A percentile compares a stretch with the other conserved stretches of the same genome.
phyloP scores from a whole-genome alignment of 2,329 filamentous ascomycete species.

The Venturia effusa region DNA sequence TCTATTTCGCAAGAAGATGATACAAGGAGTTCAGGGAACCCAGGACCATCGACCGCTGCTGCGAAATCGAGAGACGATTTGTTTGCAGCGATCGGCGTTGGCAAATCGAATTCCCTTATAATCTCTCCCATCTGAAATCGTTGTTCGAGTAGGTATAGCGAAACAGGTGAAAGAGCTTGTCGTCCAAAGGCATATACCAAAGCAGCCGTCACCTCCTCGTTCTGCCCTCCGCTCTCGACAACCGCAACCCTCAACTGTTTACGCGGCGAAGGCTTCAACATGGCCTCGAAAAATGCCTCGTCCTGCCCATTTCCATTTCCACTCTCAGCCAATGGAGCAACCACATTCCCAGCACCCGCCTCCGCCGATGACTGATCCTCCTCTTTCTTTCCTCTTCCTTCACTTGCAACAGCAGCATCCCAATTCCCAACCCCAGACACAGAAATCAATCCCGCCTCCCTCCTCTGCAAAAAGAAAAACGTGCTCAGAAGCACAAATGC shows the following conservation, averaged over 20 bases:
- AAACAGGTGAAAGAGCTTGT: constrained; percentile 15
- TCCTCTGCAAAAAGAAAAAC: not conserved
- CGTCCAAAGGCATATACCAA: constrained; percentile 20
- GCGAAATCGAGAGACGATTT: constrained; percentile 10
- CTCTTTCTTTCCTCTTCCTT: not conserved
- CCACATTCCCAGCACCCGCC: not conserved
- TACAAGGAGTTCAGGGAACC: constrained; percentile 18
- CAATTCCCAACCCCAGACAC: not conserved
- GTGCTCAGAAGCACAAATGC: not conserved
- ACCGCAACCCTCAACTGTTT: constrained; percentile 10
- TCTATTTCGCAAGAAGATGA: constrained; percentile 20
- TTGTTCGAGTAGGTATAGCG: constrained; percentile 17
- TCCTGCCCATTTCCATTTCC: not conserved
- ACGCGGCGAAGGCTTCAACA: not conserved
- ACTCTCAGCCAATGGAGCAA: not conserved
- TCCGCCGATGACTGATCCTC: not conserved
- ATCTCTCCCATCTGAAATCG: constrained; percentile 20
- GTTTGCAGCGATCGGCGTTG: not conserved
- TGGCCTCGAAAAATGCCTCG: not conserved
- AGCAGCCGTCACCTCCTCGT: constrained; percentile 22
- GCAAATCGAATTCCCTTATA: constrained; percentile 18
- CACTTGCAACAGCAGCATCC: not conserved
- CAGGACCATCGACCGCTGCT: constrained; percentile 7
- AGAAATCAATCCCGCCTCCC: not conserved
- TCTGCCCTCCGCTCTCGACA: constrained; percentile 18